A percentile compares a stretch with the other conserved stretches of the same genome.
These are phyloP conservation scores for Trichodelitschia bisporula DNA, from an alignment of 495 filamentous ascomycete species.

Conservation along the genomic window DNA sequence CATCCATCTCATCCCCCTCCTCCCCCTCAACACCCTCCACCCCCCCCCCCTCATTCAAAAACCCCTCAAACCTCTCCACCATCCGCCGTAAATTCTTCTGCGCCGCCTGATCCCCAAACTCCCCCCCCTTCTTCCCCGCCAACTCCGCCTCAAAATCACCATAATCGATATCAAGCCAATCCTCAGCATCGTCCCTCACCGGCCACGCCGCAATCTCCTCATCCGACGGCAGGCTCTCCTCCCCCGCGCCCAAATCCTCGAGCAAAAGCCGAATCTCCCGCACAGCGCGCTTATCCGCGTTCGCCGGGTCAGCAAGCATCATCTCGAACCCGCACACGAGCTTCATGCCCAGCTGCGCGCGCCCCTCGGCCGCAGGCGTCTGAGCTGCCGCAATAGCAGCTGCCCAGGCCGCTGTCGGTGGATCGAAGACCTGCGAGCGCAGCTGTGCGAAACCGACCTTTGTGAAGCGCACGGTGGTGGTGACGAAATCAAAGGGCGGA, in stretches of 20 bases:
- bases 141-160: constrained; percentile 70
- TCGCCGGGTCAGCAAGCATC: constrained; percentile 39
- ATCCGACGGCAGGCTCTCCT: constrained; percentile 40
- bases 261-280: constrained; percentile 52
- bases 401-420: constrained; percentile 33
- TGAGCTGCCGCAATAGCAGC: constrained; percentile 16
- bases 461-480: constrained; percentile 55
- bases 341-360: constrained; percentile 59
- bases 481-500: constrained; percentile 54
- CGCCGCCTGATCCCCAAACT: constrained; percentile 53
- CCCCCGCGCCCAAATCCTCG: constrained; percentile 40
- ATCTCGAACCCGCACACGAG: constrained; percentile 79
- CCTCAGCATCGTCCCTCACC: constrained; percentile 46
- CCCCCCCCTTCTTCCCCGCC: constrained; percentile 19
- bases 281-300: constrained; percentile 35
- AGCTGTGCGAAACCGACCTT: constrained; percentile 79
- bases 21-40: constrained; percentile 45
- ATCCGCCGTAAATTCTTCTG: constrained; percentile 75
- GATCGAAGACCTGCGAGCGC: constrained; percentile 60
- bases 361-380: constrained; percentile 14
- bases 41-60: constrained; percentile 62
- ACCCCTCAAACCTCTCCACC: constrained; percentile 76
- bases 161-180: constrained; percentile 86
- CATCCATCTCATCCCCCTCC: constrained; percentile 23
- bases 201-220: constrained; percentile 50